phyloP scores from a whole-genome alignment of 2,329 filamentous ascomycete species.

The Juglanconis juglandina region DNA sequence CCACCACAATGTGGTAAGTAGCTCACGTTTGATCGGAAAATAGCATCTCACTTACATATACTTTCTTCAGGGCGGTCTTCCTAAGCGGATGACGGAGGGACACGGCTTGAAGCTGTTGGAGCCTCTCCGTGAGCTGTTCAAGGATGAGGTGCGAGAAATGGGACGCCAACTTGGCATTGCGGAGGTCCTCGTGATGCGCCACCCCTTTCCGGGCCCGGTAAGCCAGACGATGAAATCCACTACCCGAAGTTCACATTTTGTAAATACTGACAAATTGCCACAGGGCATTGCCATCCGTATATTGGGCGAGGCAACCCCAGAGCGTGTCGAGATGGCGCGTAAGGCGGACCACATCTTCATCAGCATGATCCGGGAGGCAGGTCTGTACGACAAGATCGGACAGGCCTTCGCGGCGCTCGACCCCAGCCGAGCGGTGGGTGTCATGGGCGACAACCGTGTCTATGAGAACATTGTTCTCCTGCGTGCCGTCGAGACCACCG shows the following conservation, averaged over 20 bases:
- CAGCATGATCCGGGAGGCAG: slow-evolving; percentile 67
- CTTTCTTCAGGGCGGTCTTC: slow-evolving; percentile 1
- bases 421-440: slow-evolving; percentile 39
- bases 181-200: slow-evolving; percentile 72
- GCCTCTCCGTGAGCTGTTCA: slow-evolving; percentile 76
- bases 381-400: slow-evolving; percentile 62
- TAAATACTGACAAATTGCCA: not conserved
- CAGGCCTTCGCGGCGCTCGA: slow-evolving; percentile 47
- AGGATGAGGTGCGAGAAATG: slow-evolving; percentile 73
- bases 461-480: slow-evolving; percentile 38
- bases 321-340: slow-evolving; percentile 75
- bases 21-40: fast-evolving
- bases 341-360: slow-evolving; percentile 78
- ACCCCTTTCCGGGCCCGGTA: slow-evolving; percentile 65
- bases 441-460: slow-evolving; percentile 64
- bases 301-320: slow-evolving; percentile 77
- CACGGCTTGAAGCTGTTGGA: slow-evolving; percentile 63
- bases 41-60: not conserved
- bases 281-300: slow-evolving; percentile 70
- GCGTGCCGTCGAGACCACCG: slow-evolving; percentile 45
- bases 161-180: slow-evolving; percentile 69
- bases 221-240: not conserved
- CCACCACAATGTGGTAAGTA: slow-evolving; percentile 8
- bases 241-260: not conserved
- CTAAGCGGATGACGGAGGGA: not conserved